Percentiles rank a stretch among this genome's conserved stretches.
These are phyloP conservation scores for Neurospora sp. DNA, from an alignment of 495 filamentous ascomycete species.

Conservation along the genomic window DNA sequence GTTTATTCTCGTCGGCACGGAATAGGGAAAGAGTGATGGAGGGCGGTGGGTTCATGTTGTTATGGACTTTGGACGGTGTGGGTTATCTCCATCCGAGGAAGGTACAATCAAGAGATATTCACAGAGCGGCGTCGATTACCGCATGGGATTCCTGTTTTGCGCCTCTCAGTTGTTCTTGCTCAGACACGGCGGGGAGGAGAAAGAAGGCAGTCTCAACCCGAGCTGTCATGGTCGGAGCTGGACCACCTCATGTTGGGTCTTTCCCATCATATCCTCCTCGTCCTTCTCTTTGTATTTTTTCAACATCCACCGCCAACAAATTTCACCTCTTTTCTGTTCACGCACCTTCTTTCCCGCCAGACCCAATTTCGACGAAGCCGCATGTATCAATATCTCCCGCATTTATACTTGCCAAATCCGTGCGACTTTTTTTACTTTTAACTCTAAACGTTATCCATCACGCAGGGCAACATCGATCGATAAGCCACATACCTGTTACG, in stretches of 20 bases:
- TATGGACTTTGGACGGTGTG: neutral
- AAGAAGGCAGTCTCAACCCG: neutral
- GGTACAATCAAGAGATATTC: neutral
- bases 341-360: neutral
- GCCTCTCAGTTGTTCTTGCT: neutral
- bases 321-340: neutral
- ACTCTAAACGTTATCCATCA: neutral
- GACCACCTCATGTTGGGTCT: neutral
- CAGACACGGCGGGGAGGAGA: neutral
- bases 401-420: neutral
- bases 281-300: neutral
- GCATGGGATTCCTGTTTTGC: neutral
- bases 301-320: neutral
- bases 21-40: neutral
- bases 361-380: neutral
- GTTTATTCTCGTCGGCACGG: neutral
- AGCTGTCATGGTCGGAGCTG: neutral
- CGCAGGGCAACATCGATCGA: neutral
- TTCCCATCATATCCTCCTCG: neutral
- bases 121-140: neutral
- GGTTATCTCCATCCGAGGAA: neutral
- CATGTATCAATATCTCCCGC: neutral
- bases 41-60: neutral
- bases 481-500: too few relatives aligned
- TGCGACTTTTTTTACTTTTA: neutral